Conservation (phyloP, 306 rosid species). For the Corylus avellana region DNA sequence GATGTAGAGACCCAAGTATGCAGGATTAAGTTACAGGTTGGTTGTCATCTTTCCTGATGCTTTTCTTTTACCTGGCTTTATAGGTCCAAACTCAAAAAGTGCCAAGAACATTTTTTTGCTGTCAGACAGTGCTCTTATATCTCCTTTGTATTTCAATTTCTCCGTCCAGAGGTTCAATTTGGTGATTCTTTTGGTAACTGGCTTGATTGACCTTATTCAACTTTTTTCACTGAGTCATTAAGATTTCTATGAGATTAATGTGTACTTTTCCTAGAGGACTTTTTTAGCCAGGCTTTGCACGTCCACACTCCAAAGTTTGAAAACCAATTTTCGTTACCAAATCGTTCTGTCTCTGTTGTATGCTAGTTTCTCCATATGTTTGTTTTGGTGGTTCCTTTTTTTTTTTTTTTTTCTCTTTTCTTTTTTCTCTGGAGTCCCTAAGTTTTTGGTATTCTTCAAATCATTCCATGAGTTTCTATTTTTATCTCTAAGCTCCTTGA, state of each 20-base stretch:
- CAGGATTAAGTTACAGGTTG: conserved; percentile 57
- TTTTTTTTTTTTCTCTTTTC: too few species aligned
- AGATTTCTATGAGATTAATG: not conserved
- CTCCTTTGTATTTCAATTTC: not conserved
- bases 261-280: not conserved
- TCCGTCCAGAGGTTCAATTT: not conserved
- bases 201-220: not conserved
- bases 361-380: not conserved
- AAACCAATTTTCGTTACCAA: not conserved
- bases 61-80: conserved; percentile 1
- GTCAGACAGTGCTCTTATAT: not conserved
- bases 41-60: conserved; percentile 16
- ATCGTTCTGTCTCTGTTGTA: not conserved
- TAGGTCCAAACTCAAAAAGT: not conserved
- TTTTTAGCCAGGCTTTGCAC: not conserved
- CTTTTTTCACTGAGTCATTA: not conserved
- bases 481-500: too few species aligned
- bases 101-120: not conserved
- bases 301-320: not conserved
- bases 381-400: not conserved
- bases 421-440: not conserved
- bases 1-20: conserved; percentile 64
- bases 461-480: too few species aligned
- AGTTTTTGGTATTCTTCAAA: too few species aligned
- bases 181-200: not conserved